Evolutionary conservation across 352 stramenopile genomes (phyloP).

Genomic region (Pythium sp.): DNA sequence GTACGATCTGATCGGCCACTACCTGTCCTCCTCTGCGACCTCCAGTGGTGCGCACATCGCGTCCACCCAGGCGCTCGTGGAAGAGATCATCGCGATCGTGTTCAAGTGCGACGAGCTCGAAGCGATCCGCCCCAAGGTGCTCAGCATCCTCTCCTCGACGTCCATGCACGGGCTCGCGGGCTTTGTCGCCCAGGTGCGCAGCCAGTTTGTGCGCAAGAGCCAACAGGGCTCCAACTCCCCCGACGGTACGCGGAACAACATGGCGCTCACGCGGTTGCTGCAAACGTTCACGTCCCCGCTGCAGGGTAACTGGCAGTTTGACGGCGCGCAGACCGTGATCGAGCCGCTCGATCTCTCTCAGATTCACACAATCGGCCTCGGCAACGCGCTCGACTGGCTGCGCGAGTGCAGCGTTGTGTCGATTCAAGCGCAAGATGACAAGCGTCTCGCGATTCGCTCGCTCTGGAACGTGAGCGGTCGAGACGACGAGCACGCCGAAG

Average conservation of each 20-base stretch:
- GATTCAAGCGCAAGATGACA: slow-evolving; percentile 9
- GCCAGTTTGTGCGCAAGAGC: slow-evolving; percentile 22
- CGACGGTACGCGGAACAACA: slow-evolving; percentile 5
- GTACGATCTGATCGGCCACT: slow-evolving; percentile 27
- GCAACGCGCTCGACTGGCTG: slow-evolving; percentile 16
- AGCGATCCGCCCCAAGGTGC: slow-evolving; percentile 23
- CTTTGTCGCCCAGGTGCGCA: slow-evolving; percentile 36
- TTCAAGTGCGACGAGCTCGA: slow-evolving; percentile 35
- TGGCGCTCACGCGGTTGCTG: slow-evolving; percentile 15
- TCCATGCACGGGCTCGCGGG: slow-evolving; percentile 35
- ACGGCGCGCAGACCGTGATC: slow-evolving; percentile 7
- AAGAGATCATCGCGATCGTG: slow-evolving; percentile 35
- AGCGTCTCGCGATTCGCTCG: slow-evolving; percentile 10
- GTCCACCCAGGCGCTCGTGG: slow-evolving; percentile 25
- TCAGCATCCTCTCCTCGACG: slow-evolving; percentile 27
- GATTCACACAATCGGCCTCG: not conserved
- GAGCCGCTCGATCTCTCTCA: not conserved
- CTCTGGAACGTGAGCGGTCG: slow-evolving; percentile 3
- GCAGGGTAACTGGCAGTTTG: slow-evolving; percentile 13
- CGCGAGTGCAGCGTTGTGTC: slow-evolving; percentile 14
- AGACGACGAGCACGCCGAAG: not conserved
- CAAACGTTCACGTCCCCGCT: slow-evolving; percentile 12
- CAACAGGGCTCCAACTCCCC: not conserved
- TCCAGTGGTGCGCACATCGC: slow-evolving; percentile 5
- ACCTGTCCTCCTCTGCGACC: slow-evolving; percentile 12